phyloP scores from a whole-genome alignment of 2,329 filamentous ascomycete species.

The Pezicula rhizophila region DNA sequence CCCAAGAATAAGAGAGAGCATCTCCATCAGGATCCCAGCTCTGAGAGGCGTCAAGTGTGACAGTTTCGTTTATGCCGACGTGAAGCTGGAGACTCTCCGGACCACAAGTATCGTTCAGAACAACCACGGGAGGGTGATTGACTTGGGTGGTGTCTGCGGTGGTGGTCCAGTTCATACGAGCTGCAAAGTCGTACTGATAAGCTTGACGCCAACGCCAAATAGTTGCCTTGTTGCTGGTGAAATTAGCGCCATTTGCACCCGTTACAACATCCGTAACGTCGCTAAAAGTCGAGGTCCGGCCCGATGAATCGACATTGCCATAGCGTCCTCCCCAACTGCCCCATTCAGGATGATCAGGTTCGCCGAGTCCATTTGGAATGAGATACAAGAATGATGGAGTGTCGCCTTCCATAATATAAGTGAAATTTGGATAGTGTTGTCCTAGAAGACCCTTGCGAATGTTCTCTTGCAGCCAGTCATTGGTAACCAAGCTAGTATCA shows the following conservation, averaged over 20 bases:
- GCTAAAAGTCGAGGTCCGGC: slow-evolving; percentile 15
- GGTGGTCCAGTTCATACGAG: slow-evolving; percentile 34
- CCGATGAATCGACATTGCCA: slow-evolving; percentile 24
- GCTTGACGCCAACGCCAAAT: slow-evolving; percentile 37
- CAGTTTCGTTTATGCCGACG: slow-evolving; percentile 27
- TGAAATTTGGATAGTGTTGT: background rate
- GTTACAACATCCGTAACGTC: slow-evolving; percentile 11
- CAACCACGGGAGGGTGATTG: background rate
- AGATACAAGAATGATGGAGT: slow-evolving; percentile 44
- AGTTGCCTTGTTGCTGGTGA: slow-evolving; percentile 28
- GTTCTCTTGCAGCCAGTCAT: slow-evolving; percentile 1
- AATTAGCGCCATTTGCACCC: slow-evolving; percentile 17
- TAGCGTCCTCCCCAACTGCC: slow-evolving; percentile 47
- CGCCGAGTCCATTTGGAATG: slow-evolving; percentile 41
- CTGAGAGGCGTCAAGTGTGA: slow-evolving; percentile 36
- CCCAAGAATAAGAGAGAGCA: slow-evolving; percentile 40
- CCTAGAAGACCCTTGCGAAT: slow-evolving; percentile 4
- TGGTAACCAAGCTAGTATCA: slow-evolving; percentile 38
- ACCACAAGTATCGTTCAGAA: slow-evolving; percentile 12
- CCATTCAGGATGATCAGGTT: slow-evolving; percentile 39
- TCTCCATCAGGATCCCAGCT: slow-evolving; percentile 41
- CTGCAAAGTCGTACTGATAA: slow-evolving; percentile 37
- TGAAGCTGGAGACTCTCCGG: slow-evolving; percentile 28
- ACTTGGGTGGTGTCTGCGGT: background rate
- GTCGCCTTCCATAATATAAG: slow-evolving; percentile 29